phyloP scores from a whole-genome alignment of 2,329 filamentous ascomycete species.

The Sclerotinia minor region DNA sequence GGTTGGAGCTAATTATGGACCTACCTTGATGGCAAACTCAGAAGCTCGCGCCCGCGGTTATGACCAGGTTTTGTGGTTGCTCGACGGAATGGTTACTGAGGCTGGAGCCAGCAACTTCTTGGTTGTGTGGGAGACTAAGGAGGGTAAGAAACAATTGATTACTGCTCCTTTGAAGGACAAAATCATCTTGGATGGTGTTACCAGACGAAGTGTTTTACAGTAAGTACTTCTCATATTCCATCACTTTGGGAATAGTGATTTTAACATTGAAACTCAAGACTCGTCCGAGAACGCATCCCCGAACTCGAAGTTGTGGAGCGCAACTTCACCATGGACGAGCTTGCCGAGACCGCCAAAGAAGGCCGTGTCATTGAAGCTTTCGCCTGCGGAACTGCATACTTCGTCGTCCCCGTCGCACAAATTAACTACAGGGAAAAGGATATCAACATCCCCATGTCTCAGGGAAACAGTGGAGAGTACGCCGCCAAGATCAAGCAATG shows the following conservation, averaged over 20 bases:
- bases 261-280: constrained; percentile 10
- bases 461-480: constrained; percentile 54
- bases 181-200: constrained; percentile 86
- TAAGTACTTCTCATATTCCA: constrained; percentile 50
- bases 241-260: neutral
- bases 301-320: constrained; percentile 72
- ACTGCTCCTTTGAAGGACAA: constrained; percentile 82
- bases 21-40: constrained; percentile 73
- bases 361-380: constrained; percentile 82
- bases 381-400: constrained; percentile 81
- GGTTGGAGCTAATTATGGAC: constrained; percentile 91
- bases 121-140: constrained; percentile 69
- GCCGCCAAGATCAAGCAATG: constrained; percentile 65
- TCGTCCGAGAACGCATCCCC: constrained; percentile 23
- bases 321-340: constrained; percentile 77
- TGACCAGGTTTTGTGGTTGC: constrained; percentile 93
- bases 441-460: constrained; percentile 60
- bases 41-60: constrained; percentile 74
- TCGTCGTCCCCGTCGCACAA: constrained; percentile 66
- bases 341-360: constrained; percentile 70
- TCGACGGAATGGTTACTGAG: constrained; percentile 81
- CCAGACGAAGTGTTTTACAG: constrained; percentile 76
- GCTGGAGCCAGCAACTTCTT: constrained; percentile 94
- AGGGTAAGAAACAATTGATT: constrained; percentile 67
- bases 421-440: constrained; percentile 68